Evolutionary conservation across 257 asterid species (phyloP), one percentile per base, ranked within the genome.

Genomic region (Pogostemon cablin): DNA sequence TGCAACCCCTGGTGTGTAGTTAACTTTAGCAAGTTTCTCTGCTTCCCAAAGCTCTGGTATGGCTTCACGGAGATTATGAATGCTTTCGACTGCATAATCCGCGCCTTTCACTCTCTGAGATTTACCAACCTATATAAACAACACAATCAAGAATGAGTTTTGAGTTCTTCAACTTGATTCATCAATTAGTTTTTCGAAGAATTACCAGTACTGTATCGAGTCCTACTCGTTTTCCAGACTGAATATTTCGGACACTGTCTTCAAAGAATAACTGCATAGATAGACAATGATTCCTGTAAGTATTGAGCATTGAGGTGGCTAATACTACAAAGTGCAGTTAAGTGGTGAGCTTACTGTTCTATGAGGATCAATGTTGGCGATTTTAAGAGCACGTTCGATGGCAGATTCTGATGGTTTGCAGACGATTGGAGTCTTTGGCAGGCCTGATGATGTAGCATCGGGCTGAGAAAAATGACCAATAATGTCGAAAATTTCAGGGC

Each of bases 321-420:
- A 44, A 15, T 69, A 39, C 32, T 25, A 25, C 32, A 25, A 25
- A 25, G 32, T 25, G 32, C 32, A 25, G 32, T 25, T 25, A 6
- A 63, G 7, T 10, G 52, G 71, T 46, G 7, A 68, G 49, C 92
- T 69, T 81, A 93, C 99, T 41, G 99, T 95, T 88, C 88, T 84
- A 20, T 76, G 83, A 32, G 98, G 93, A 76, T 91, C 79, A 67
- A 95, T 86, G 80, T 85, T 86, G 72, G 93, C 98, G 0, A 95
- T 80, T 54, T 76, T 58, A n/a, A 95, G 90, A 38, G 99, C 99
- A 73, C 44, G 72, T 68, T 86, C 95, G 7, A 89, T 91, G 61
- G 98, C 93, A 15, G 79, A 75, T 75, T 84, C 97, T 0, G 95
- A 95, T 9, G 99, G 99, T 71, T 91, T 95, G 76, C 98, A 95